Conservation (phyloP, 305 asterid species). For the Solanum hybrid region DNA sequence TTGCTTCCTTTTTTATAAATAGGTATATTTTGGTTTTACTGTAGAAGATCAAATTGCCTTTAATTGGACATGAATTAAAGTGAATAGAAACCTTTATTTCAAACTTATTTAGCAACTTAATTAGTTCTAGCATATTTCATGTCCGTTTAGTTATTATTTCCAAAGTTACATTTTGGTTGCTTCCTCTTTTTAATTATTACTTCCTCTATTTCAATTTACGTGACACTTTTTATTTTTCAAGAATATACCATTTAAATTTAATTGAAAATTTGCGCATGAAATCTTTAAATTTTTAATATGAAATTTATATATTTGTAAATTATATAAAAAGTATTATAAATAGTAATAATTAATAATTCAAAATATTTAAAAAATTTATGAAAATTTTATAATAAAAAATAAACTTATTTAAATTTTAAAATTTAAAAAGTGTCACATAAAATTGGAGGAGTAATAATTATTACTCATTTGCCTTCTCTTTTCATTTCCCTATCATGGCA, state of each 20-base stretch:
- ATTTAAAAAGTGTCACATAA: too few species aligned
- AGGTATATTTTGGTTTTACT: neutral
- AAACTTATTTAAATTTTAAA: too few species aligned
- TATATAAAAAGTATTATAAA: too few species aligned
- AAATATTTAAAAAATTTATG: rapidly evolving
- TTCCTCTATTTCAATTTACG: too few species aligned
- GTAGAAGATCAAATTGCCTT: neutral
- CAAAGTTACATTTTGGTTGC: neutral
- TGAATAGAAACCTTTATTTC: neutral
- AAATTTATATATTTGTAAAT: too few species aligned
- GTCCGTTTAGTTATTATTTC: neutral
- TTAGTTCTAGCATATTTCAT: neutral
- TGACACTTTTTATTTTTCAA: too few species aligned
- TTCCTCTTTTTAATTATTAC: neutral
- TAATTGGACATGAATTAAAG: neutral
- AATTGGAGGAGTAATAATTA: too few species aligned
- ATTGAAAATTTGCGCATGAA: too few species aligned
- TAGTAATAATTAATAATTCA: too few species aligned
- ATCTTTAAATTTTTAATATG: too few species aligned
- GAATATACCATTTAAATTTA: too few species aligned
- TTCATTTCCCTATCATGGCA: neutral
- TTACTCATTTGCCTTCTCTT: neutral
- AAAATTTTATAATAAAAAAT: too few species aligned
- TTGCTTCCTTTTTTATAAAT: neutral
- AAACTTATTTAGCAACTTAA: neutral